phyloP scores from a whole-genome alignment of 2,329 filamentous ascomycete species.

The Diaporthe sp. region DNA sequence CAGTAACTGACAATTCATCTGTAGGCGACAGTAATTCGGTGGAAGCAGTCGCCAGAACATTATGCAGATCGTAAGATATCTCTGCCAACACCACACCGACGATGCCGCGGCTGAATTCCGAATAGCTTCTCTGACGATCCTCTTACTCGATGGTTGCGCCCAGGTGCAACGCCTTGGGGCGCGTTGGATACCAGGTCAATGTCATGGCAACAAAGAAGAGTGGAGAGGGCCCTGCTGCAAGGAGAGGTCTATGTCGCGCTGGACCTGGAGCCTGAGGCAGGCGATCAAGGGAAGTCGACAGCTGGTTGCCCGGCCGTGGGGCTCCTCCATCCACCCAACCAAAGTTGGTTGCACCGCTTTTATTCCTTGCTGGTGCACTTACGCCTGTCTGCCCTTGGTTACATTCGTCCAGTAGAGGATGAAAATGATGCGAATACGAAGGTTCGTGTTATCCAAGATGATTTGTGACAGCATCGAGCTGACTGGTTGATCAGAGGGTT shows the following conservation, averaged over 20 bases:
- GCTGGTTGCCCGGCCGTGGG: not conserved
- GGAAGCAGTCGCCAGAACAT: not conserved
- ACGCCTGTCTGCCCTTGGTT: not conserved
- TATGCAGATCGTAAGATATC: not conserved
- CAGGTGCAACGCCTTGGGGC: not conserved
- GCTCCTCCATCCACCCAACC: not conserved
- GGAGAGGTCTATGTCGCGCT: not conserved
- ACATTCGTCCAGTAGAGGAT: not conserved
- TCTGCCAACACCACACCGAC: not conserved
- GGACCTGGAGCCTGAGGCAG: not conserved
- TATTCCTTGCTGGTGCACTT: not conserved
- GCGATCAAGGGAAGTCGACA: not conserved
- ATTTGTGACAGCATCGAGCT: not conserved
- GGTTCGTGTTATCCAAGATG: not conserved
- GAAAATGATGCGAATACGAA: not conserved
- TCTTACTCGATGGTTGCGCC: not conserved
- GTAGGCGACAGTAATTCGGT: not conserved
- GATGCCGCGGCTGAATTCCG: not conserved
- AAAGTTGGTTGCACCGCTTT: not conserved
- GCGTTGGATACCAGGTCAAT: not conserved
- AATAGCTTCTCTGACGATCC: not conserved
- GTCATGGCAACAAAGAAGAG: constrained; percentile 3
- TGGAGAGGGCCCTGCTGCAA: not conserved
- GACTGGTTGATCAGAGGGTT: not conserved
- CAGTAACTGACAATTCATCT: not conserved